phyloP scores from a whole-genome alignment of 495 filamentous ascomycete genomes.

The Aspergillus sparsus region DNA sequence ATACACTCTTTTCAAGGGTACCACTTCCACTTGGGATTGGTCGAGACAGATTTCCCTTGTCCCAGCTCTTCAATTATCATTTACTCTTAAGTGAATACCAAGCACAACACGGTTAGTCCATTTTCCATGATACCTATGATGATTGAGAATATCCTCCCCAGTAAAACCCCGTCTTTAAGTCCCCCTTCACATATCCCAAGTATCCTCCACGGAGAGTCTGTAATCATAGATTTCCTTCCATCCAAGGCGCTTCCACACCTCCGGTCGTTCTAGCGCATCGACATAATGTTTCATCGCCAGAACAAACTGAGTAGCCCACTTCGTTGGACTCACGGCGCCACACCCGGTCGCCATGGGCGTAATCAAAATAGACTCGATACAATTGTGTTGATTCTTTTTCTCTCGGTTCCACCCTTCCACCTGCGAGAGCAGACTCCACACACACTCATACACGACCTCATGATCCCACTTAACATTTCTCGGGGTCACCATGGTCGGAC shows the following conservation, averaged over 20 bases:
- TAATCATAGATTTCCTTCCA: conserved; percentile 35
- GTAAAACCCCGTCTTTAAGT: too few relatives aligned
- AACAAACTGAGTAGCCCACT: conserved; percentile 52
- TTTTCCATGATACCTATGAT: too few relatives aligned
- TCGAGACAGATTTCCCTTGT: too few relatives aligned
- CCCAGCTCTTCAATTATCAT: too few relatives aligned
- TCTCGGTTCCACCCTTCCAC: conserved; percentile 47
- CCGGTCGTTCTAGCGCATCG: conserved; percentile 39
- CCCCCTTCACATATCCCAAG: conserved; percentile 20
- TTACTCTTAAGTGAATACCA: too few relatives aligned
- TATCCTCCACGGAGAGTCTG: conserved; percentile 31
- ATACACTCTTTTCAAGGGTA: too few relatives aligned
- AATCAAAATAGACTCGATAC: conserved; percentile 48
- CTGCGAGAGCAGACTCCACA: conserved; percentile 51
- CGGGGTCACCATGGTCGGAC: conserved; percentile 54
- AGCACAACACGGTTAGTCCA: too few relatives aligned
- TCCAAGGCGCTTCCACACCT: conserved; percentile 33
- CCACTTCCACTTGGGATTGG: too few relatives aligned
- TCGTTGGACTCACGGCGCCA: conserved; percentile 43
- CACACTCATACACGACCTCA: conserved; percentile 56
- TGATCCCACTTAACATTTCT: conserved; percentile 46
- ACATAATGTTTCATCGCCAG: conserved; percentile 52
- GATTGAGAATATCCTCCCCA: too few relatives aligned
- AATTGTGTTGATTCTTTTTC: conserved; percentile 7
- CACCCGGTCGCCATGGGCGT: conserved; percentile 51